Conservation (phyloP, 1,284 basidiomycete genomes). For the Austroboletus niveus region DNA sequence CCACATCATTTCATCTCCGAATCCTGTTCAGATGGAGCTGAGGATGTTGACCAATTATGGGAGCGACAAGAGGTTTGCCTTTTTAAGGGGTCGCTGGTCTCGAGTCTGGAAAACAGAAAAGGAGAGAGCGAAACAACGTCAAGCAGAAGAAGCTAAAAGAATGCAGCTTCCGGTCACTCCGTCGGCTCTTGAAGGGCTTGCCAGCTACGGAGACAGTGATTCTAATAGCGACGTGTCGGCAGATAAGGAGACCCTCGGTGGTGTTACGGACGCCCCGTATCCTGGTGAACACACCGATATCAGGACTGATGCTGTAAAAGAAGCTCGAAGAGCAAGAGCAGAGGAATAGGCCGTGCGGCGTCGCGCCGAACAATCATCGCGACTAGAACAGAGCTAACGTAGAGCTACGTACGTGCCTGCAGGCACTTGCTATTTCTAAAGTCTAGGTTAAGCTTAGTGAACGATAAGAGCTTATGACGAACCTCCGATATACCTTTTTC, state of each 20-base stretch:
- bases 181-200: conserved; percentile 44
- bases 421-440: too few relatives aligned
- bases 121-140: conserved; percentile 37
- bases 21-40: conserved; percentile 78
- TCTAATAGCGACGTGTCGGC: conserved; percentile 28
- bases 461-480: too few relatives aligned
- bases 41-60: conserved; percentile 86
- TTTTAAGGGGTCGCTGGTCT: conserved; percentile 73
- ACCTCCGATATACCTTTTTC: too few relatives aligned
- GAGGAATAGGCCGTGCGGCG: conserved; percentile 56
- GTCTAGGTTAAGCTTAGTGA: too few relatives aligned
- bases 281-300: not conserved
- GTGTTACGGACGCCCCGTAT: not conserved
- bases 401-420: not conserved
- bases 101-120: conserved; percentile 57
- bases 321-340: conserved; percentile 50
- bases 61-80: conserved; percentile 67
- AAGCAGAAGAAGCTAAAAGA: conserved; percentile 15
- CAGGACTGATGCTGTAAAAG: conserved; percentile 39
- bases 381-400: conserved; percentile 1
- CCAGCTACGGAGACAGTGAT: conserved; percentile 60
- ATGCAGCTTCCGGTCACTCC: conserved; percentile 16
- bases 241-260: conserved; percentile 11
- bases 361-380: conserved; percentile 21
- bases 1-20: conserved; percentile 66